These are phyloP conservation scores for Kodamaea kakaduensis DNA, from an alignment of 805 yeast genomes.

Conservation along the genomic window DNA sequence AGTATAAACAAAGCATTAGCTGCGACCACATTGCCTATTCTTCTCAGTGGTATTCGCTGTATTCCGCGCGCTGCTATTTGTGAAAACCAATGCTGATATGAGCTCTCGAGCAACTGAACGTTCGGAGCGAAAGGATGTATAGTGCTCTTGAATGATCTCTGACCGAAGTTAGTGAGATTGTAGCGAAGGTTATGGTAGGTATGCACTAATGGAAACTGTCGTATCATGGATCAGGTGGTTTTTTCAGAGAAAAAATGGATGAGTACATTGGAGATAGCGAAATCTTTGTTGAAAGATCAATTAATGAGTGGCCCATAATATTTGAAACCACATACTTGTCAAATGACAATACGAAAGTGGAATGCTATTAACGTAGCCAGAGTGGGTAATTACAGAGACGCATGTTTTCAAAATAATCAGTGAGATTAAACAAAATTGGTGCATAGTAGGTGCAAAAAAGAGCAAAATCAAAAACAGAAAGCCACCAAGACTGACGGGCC, in stretches of 20 bases:
- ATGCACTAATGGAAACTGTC: slow-evolving; percentile 17
- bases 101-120: slow-evolving; percentile 15
- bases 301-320: no score
- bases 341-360: no score
- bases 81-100: slow-evolving; percentile 16
- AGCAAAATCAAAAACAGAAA: no score
- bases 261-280: slow-evolving; percentile 1
- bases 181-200: slow-evolving; percentile 16
- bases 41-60: slow-evolving; percentile 1
- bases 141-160: slow-evolving; percentile 13
- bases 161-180: slow-evolving; percentile 12
- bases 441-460: no score
- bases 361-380: no score
- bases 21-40: slow-evolving; percentile 9
- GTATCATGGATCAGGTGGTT: slow-evolving; percentile 9
- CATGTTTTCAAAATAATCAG: no score
- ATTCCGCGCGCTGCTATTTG: slow-evolving; percentile 1
- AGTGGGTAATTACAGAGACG: no score
- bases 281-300: no score
- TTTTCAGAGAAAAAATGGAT: slow-evolving; percentile 1
- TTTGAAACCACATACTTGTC: no score
- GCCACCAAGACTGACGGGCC: no score
- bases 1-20: slow-evolving; percentile 6
- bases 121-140: slow-evolving; percentile 20
- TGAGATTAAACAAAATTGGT: no score